A percentile compares a stretch with the other conserved stretches of the same genome.
Evolutionary conservation across 768 basidiomycete genomes (phyloP).

Genomic region (Xanthoconium stramineum): DNA sequence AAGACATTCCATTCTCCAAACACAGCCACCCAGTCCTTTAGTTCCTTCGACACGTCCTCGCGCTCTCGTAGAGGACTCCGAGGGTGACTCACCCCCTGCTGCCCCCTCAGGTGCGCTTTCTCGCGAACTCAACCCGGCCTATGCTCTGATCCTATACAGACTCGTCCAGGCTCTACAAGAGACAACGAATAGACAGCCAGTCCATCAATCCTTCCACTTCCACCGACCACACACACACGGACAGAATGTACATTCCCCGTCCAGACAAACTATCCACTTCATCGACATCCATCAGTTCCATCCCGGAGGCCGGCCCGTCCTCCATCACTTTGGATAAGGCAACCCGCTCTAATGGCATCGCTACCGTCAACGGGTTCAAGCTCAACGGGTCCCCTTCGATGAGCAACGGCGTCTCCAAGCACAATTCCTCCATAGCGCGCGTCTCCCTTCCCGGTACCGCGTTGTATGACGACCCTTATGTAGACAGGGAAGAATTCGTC

Average conservation of each 20-base stretch:
- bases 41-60: conserved; percentile 65
- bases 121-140: conserved; percentile 4
- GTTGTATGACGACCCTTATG: conserved; percentile 72
- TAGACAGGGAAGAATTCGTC: conserved; percentile 90
- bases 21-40: conserved; percentile 38
- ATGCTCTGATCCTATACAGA: conserved; percentile 32
- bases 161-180: conserved; percentile 59
- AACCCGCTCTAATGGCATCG: conserved; percentile 30
- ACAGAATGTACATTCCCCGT: conserved; percentile 52
- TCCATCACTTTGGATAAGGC: conserved; percentile 36
- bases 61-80: conserved; percentile 57
- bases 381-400: conserved; percentile 37
- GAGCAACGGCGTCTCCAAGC: conserved; percentile 52
- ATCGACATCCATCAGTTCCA: conserved; percentile 43
- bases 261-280: conserved; percentile 46
- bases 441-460: conserved; percentile 70
- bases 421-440: conserved; percentile 48
- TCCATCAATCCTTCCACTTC: conserved; percentile 34
- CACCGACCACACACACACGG: conserved; percentile 29
- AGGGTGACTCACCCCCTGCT: conserved; percentile 30
- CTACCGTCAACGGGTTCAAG: conserved; percentile 44
- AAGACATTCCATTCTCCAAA: conserved; percentile 24
- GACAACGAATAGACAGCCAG: conserved; percentile 58
- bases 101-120: conserved; percentile 23
- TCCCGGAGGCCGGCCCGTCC: conserved; percentile 53